A percentile compares a stretch with the other conserved stretches of the same genome.
phyloP scores from a whole-genome alignment of 257 asterid species.

The Solanum acaule region DNA sequence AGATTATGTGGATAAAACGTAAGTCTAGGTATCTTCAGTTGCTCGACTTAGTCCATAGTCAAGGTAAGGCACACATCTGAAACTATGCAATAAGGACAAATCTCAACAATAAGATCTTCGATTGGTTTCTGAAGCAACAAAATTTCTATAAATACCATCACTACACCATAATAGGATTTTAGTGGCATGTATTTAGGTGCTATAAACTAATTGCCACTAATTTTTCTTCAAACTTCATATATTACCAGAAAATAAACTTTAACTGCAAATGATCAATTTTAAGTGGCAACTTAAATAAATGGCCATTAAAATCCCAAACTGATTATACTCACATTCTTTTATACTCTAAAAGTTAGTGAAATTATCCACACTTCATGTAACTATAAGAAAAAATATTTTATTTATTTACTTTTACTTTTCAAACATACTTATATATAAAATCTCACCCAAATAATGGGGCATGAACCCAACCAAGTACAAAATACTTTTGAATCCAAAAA shows the following conservation, averaged over 20 bases:
- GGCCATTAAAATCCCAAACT: no score
- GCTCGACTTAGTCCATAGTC: no score
- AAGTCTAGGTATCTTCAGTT: constrained; percentile 1
- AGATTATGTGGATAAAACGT: constrained; percentile 2
- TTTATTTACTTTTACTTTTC: neutral
- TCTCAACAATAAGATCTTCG: neutral
- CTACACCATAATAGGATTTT: neutral
- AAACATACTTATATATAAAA: neutral
- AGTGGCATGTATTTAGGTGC: neutral
- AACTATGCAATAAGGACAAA: constrained; percentile 7
- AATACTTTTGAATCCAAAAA: no score
- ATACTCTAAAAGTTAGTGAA: no score
- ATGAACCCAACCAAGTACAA: neutral
- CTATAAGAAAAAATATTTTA: no score
- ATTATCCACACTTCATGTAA: neutral
- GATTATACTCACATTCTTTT: no score
- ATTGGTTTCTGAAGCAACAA: neutral
- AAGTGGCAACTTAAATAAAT: no score
- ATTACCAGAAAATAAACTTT: no score
- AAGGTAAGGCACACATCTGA: constrained; percentile 12
- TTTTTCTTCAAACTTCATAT: no score
- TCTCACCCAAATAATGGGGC: neutral
- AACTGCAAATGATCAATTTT: no score
- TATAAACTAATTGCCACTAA: no score
- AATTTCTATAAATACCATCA: neutral